A percentile compares a stretch with the other conserved stretches of the same genome.
Evolutionary conservation across 202 grass and related monocot species (phyloP).

Genomic region (Schoenoplectus tabernaemontani): DNA sequence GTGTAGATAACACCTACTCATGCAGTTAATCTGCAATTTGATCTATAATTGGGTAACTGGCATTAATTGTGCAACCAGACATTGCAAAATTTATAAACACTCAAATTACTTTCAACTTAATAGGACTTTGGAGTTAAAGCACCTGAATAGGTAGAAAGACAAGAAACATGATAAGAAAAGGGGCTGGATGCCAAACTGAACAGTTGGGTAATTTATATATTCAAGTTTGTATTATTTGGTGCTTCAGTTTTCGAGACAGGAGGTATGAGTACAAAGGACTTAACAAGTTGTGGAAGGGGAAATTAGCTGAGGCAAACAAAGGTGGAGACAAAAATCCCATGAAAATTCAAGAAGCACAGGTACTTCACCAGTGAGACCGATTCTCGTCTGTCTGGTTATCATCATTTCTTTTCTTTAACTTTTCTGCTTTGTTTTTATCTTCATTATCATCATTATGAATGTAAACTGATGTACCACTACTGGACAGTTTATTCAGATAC

Average conservation of each 20-base stretch:
- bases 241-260: slow-evolving; percentile 93
- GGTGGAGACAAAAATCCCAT: slow-evolving; percentile 66
- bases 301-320: slow-evolving; percentile 70
- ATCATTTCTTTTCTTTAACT: neutral
- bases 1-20: neutral
- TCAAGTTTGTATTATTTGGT: slow-evolving; percentile 10
- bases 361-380: slow-evolving; percentile 9
- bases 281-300: slow-evolving; percentile 98
- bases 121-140: neutral
- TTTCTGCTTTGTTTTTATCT: neutral
- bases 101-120: neutral
- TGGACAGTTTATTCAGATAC: neutral
- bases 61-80: neutral
- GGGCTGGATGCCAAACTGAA: neutral
- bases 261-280: slow-evolving; percentile 99
- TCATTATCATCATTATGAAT: neutral
- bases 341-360: slow-evolving; percentile 98
- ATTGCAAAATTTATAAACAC: neutral
- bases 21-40: neutral
- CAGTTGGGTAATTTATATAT: neutral
- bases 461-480: neutral
- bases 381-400: neutral
- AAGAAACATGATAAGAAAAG: neutral
- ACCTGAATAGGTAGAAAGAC: neutral
- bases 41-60: neutral